Conservation (phyloP, 2,329 filamentous ascomycete genomes). For the Alternaria ethzedia region DNA sequence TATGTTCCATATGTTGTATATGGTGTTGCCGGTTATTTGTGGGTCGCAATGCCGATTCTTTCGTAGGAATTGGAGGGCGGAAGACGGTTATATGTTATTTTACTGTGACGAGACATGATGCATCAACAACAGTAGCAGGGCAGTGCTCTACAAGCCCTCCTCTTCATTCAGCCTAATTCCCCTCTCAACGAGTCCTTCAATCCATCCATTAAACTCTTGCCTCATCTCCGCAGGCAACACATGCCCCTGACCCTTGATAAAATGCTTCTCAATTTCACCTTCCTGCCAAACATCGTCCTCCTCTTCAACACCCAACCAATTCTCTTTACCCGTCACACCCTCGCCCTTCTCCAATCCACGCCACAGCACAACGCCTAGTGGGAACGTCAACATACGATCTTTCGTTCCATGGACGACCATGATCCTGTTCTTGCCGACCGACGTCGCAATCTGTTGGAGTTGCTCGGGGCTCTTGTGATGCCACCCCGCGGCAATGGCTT, state of each 20-base stretch:
- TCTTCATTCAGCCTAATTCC: slow-evolving; percentile 54
- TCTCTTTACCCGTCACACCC: slow-evolving; percentile 41
- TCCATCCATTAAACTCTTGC: slow-evolving; percentile 69
- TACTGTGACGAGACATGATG: background rate
- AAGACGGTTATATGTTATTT: background rate
- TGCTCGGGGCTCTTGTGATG: slow-evolving; percentile 76
- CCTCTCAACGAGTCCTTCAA: slow-evolving; percentile 65
- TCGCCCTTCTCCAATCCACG: slow-evolving; percentile 66
- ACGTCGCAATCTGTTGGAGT: slow-evolving; percentile 68
- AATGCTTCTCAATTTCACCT: slow-evolving; percentile 59
- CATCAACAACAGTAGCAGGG: background rate
- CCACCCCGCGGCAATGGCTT: slow-evolving; percentile 79
- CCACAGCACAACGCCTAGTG: slow-evolving; percentile 73
- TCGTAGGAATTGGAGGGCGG: background rate
- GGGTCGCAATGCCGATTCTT: background rate
- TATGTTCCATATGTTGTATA: background rate
- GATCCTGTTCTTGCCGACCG: slow-evolving; percentile 75
- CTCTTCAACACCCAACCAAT: slow-evolving; percentile 41
- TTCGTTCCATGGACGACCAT: slow-evolving; percentile 76
- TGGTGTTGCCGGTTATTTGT: background rate
- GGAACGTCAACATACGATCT: slow-evolving; percentile 79
- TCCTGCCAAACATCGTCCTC: slow-evolving; percentile 48
- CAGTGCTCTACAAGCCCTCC: slow-evolving; percentile 8
- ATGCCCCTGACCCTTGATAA: slow-evolving; percentile 77
- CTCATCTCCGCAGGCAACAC: slow-evolving; percentile 75